Evolutionary conservation across 2,329 filamentous ascomycete species (phyloP), one percentile per base, ranked within the genome.

Genomic region (Verticillium longisporum): DNA sequence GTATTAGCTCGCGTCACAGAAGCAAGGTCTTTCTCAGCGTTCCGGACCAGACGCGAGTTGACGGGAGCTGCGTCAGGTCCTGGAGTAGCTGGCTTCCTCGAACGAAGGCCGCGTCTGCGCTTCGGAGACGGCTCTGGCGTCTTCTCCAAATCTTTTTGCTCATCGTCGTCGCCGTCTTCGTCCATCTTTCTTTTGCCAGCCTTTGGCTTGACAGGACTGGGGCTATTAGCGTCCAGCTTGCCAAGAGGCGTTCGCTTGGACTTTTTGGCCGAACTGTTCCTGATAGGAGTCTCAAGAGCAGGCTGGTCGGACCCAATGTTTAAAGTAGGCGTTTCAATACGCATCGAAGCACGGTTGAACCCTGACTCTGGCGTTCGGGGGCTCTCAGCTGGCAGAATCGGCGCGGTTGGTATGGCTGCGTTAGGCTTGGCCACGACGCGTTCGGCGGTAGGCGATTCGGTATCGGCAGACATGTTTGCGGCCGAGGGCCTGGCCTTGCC

Each of bases 1-100:
- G 78, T 81, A 62, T 81, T 81, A 58, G 72, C 69, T 3, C 74
- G 67, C 1, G 78, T 80, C 53, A 78, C 62, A 1, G 73, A 69
- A 0, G 75, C 76, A 9, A 79, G 65, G 55, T 79, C 75, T 65
- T 77, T 78, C 53, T 78, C 78, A 14, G 71, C 73, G 61, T 64
- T 75, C 55, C 73, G 71, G 45, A n/a, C 65, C 62, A 5, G 21
- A 14, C 58, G 58, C n/a, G 58, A 32, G 53, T 61, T 65, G 0
- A 56, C 60, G 13, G 57, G 56, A 1, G 26, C 54, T 6, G 53
- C 18, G 6, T 50, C 36, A 3, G 59, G 55, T n/a, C 45, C 45
- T 13, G 59, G 54, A 31, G 63, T 63, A 6, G 59, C 62, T 1
- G 62, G 62, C 34, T 61, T 63, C 10, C 58, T 53, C 7, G 62